These are phyloP conservation scores for Trichoderma aggressivum DNA, from an alignment of 2,329 filamentous ascomycete species.

Conservation along the genomic window DNA sequence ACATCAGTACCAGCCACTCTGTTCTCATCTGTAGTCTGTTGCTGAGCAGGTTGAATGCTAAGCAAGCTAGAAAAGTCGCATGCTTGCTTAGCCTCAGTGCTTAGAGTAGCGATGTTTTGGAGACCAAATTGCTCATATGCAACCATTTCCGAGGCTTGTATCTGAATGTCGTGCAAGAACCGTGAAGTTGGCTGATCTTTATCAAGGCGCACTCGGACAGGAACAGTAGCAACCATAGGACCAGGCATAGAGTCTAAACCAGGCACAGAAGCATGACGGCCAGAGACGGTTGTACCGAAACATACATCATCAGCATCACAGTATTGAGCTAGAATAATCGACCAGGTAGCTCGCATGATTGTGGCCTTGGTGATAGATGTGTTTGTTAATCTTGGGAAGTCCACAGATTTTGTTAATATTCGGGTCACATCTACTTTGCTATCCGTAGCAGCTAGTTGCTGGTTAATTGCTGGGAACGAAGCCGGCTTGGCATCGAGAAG, in stretches of 20 bases:
- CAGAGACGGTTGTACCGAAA: conserved; percentile 25
- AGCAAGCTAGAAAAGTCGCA: conserved; percentile 20
- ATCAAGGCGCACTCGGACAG: conserved; percentile 3
- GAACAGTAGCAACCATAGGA: conserved; percentile 15
- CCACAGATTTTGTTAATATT: not conserved
- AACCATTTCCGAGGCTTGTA: conserved; percentile 26
- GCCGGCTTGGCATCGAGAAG: not conserved
- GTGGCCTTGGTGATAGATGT: conserved; percentile 21
- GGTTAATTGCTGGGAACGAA: conserved; percentile 19
- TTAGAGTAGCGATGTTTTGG: conserved; percentile 26
- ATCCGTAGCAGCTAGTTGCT: not conserved
- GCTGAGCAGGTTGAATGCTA: conserved; percentile 16
- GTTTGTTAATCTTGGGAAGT: not conserved
- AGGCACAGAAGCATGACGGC: conserved; percentile 16
- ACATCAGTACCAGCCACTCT: not conserved
- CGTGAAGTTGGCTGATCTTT: conserved; percentile 8
- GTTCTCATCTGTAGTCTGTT: not conserved
- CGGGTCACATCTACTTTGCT: not conserved
- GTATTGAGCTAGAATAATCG: conserved; percentile 21
- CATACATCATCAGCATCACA: conserved; percentile 18
- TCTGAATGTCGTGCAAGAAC: conserved; percentile 25
- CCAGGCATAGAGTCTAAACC: conserved; percentile 15
- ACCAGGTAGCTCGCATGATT: conserved; percentile 24
- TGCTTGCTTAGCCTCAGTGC: conserved; percentile 18
- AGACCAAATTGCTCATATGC: conserved; percentile 29